Conservation (phyloP, 208 protist genomes). For the Lotmaria passim region DNA sequence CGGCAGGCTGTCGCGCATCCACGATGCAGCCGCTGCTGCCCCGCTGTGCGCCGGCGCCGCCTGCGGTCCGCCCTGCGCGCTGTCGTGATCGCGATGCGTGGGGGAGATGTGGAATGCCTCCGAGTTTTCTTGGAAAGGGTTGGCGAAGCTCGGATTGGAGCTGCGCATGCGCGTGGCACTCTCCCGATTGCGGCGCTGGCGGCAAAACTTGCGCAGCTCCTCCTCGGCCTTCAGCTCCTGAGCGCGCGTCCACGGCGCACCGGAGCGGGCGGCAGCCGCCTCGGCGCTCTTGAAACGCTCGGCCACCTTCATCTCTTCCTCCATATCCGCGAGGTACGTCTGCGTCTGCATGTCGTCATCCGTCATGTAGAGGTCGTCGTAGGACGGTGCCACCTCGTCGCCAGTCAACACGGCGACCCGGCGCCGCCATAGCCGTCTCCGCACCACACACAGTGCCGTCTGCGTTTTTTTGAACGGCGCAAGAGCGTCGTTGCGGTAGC, state of each 20-base stretch:
- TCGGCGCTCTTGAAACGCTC: conserved; percentile 50
- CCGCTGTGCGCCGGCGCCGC: conserved; percentile 14
- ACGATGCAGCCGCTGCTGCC: conserved; percentile 31
- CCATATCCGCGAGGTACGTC: conserved; percentile 41
- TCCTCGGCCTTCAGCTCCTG: conserved; percentile 50
- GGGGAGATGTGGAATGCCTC: conserved; percentile 5
- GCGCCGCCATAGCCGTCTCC: conserved; percentile 54
- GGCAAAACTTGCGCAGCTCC: conserved; percentile 49
- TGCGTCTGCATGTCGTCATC: conserved; percentile 22
- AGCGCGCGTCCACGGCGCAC: conserved; percentile 44
- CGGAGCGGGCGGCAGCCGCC: conserved; percentile 9
- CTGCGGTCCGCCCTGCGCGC: background rate
- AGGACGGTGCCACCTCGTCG: conserved; percentile 5
- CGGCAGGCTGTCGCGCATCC: conserved; percentile 18
- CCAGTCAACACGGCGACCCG: conserved; percentile 32
- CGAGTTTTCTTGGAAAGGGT: conserved; percentile 32
- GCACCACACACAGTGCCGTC: conserved; percentile 48
- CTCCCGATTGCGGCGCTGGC: conserved; percentile 33
- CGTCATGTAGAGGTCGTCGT: conserved; percentile 9
- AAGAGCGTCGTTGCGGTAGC: conserved; percentile 14
- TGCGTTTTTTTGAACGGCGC: conserved; percentile 57
- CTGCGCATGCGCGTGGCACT: conserved; percentile 35
- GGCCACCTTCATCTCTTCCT: conserved; percentile 54
- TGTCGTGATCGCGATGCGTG: background rate
- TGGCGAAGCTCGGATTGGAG: conserved; percentile 45